Conservation (phyloP, 2,329 filamentous ascomycete genomes). For the Blastomyces silverae region DNA sequence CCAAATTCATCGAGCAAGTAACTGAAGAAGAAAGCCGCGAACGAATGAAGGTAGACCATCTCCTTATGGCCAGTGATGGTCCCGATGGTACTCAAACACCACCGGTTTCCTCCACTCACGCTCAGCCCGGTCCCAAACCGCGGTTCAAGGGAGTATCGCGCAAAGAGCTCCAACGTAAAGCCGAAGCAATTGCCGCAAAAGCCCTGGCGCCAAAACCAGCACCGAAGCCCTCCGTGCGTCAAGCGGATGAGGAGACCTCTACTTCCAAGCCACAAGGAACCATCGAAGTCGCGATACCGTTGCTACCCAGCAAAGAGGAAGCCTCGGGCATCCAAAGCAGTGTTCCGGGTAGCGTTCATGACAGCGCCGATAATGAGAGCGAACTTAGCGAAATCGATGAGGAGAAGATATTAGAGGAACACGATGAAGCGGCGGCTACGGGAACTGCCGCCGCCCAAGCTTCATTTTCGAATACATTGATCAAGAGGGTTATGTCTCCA, state of each 20-base stretch:
- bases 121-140: constrained; percentile 25
- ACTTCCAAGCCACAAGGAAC: neutral
- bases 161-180: constrained; percentile 53
- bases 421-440: neutral
- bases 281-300: constrained; percentile 14
- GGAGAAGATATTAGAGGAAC: constrained; percentile 30
- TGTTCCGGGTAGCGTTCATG: constrained; percentile 54
- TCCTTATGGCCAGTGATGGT: constrained; percentile 38
- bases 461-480: constrained; percentile 18
- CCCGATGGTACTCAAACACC: constrained; percentile 18
- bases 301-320: constrained; percentile 40
- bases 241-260: constrained; percentile 16
- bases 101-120: constrained; percentile 19
- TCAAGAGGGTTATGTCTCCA: constrained; percentile 17
- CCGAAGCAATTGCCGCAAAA: constrained; percentile 50
- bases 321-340: constrained; percentile 43
- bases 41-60: constrained; percentile 44
- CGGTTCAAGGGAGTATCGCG: constrained; percentile 54
- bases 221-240: constrained; percentile 14
- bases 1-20: constrained; percentile 35
- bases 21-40: constrained; percentile 44
- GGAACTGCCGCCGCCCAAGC: constrained; percentile 5
- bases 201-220: constrained; percentile 19
- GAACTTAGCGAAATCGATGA: constrained; percentile 59
- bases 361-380: constrained; percentile 62